phyloP scores from a whole-genome alignment of 768 basidiomycete species.

The Tulasnella sp. region DNA sequence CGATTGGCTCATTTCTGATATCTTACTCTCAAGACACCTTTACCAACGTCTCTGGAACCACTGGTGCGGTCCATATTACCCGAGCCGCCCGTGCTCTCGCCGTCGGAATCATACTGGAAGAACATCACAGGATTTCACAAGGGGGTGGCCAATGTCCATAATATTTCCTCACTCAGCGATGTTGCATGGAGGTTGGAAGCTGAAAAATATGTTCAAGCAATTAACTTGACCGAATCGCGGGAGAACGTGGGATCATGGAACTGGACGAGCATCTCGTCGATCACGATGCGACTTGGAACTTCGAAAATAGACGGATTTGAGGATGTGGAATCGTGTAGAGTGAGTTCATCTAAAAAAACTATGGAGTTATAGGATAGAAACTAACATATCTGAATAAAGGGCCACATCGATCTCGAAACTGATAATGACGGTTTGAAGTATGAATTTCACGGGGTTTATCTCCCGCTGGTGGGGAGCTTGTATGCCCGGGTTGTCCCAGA shows the following conservation, averaged over 20 bases:
- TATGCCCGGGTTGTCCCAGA: constrained; percentile 55
- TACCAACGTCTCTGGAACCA: constrained; percentile 26
- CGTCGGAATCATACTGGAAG: constrained; percentile 48
- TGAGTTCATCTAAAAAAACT: background rate
- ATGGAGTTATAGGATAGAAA: background rate
- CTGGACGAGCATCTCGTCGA: constrained; percentile 50
- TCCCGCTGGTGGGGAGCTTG: constrained; percentile 58
- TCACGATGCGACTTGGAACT: constrained; percentile 55
- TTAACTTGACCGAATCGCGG: constrained; percentile 35
- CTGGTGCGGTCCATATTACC: constrained; percentile 40
- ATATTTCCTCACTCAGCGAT: constrained; percentile 39
- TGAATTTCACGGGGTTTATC: constrained; percentile 69
- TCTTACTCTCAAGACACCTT: background rate
- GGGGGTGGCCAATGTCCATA: constrained; percentile 46
- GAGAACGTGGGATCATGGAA: constrained; percentile 47
- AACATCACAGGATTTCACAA: constrained; percentile 74
- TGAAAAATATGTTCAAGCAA: constrained; percentile 35
- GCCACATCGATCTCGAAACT: constrained; percentile 19
- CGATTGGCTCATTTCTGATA: constrained; percentile 4
- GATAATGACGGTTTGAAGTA: constrained; percentile 41
- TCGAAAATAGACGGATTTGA: constrained; percentile 32
- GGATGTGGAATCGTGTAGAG: constrained; percentile 18
- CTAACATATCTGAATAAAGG: constrained; percentile 9
- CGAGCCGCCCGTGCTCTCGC: constrained; percentile 32
- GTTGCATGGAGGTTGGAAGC: constrained; percentile 41